Percentiles rank a stretch among this genome's conserved stretches.
Evolutionary conservation across 192 early-diverging fungal species (phyloP).

Genomic region (Coemansia sp.): DNA sequence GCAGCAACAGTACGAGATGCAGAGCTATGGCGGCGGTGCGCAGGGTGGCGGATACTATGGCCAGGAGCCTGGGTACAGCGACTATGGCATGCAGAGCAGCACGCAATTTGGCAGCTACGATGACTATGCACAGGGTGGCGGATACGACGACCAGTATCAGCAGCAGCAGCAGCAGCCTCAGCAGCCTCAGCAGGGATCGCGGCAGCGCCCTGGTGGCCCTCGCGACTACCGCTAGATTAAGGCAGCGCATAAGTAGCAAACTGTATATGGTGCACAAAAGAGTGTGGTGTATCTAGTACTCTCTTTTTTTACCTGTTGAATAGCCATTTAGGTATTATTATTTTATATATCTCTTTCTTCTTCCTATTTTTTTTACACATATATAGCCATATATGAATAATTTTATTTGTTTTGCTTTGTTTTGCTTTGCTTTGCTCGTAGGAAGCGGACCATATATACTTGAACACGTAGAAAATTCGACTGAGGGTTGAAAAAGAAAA

Average conservation of each 20-base stretch:
- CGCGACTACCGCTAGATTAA: conserved; percentile 32
- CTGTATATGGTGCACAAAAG: too few relatives aligned
- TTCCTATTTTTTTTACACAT: too few relatives aligned
- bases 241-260: too few relatives aligned
- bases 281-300: not conserved
- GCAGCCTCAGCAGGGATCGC: conserved; percentile 22
- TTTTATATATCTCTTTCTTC: too few relatives aligned
- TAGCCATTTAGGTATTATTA: too few relatives aligned
- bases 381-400: too few relatives aligned
- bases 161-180: conserved; percentile 25
- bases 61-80: conserved; percentile 10
- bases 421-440: too few relatives aligned
- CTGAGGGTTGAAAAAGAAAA: not conserved
- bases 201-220: conserved; percentile 50
- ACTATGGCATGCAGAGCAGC: conserved; percentile 19
- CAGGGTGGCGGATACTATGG: conserved; percentile 3
- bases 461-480: too few relatives aligned
- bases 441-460: too few relatives aligned
- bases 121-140: conserved; percentile 2
- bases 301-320: too few relatives aligned
- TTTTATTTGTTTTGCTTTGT: too few relatives aligned
- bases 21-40: conserved; percentile 19
- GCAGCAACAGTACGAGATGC: conserved; percentile 43
- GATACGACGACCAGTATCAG: conserved; percentile 6
- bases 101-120: conserved; percentile 13